These are phyloP conservation scores for Cercospora zeae-maydis DNA, from an alignment of 2,329 filamentous ascomycete genomes.

Conservation along the genomic window DNA sequence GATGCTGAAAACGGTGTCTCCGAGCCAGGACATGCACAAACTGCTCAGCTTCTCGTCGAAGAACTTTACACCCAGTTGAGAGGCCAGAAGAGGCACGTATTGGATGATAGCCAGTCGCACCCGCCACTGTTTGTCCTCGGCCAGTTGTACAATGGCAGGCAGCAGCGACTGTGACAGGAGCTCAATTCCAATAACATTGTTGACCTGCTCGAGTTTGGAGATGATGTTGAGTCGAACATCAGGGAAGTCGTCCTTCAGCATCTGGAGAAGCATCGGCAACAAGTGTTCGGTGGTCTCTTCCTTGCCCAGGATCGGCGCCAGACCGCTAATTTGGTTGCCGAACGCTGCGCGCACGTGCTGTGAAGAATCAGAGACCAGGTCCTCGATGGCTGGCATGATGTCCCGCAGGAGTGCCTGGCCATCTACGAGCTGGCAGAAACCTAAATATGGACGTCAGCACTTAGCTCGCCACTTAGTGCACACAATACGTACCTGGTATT, in stretches of 20 bases:
- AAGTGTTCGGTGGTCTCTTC: constrained; percentile 98
- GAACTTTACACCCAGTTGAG: constrained; percentile 93
- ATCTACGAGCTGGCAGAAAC: constrained; percentile 89
- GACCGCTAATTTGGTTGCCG: constrained; percentile 92
- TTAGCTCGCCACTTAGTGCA: background rate
- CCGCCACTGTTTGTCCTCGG: constrained; percentile 99
- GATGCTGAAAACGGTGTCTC: constrained; percentile 98
- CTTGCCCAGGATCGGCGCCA: constrained; percentile 95
- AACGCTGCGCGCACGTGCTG: constrained; percentile 95
- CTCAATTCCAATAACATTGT: constrained; percentile 98
- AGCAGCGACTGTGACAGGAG: constrained; percentile 93
- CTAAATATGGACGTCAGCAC: constrained; percentile 45
- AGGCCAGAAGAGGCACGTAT: constrained; percentile 94
- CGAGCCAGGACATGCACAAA: constrained; percentile 97
- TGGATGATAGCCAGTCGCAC: constrained; percentile 97
- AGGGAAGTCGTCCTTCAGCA: constrained; percentile 99
- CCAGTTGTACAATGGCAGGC: constrained; percentile 93
- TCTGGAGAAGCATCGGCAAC: constrained; percentile 96
- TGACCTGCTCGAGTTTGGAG: constrained; percentile 97
- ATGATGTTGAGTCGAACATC: constrained; percentile 98
- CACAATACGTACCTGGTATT: constrained; percentile 65
- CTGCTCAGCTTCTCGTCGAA: constrained; percentile 96
- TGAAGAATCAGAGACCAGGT: constrained; percentile 90
- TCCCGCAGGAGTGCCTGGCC: constrained; percentile 84
- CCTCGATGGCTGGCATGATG: constrained; percentile 94